Base-by-base conservation (phyloP, 2,329 filamentous ascomycete species). In the Pleoardoris graminearum region DNA sequence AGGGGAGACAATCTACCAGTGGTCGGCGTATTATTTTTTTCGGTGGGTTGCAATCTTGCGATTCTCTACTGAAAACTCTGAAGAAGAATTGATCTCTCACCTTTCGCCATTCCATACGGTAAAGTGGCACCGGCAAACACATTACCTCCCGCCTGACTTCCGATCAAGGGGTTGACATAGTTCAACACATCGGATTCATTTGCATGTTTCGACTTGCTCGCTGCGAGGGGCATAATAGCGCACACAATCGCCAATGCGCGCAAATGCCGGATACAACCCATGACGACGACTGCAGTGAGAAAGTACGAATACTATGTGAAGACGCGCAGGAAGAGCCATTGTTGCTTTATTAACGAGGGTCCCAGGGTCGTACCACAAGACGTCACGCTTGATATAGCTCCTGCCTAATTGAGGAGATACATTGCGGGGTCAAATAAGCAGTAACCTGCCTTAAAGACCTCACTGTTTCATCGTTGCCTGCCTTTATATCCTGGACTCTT, bases 101-200 rank as follows among this genome's bases (percentile, higher is more conserved):
- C 67, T 61, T 79, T 79, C 3, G 75, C 76, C 75, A 80, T 76
- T 11, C 70, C 74, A 50, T 77, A 79, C 4, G 77, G 77, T 50
- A 79, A 53, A 16, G 75, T 77, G 3, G 77, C 77, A 19, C 77
- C 77, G 12, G 75, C 61, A 51, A 79, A 79, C 25, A 79, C 77
- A 71, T 79, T 77, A 2, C 77, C 73, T 21, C 76, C 76, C 48
- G 72, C 72, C 37, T 65, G 62, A 11, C 70, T 76, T 7, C 77
- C 77, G 43, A 79, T 79, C 50, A 79, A 60, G 7, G 74, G 75
- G 51, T 79, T 68, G n/a, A 79, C 56, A 44, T 68, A 73, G 25
- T 68, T 55, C 2, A 76, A 53, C 2, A 71, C 55, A 58, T 75
- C 65, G 3, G 52, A 57, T 3, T 37, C 53, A 32, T 53, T 51